Evolutionary conservation across 441 rosid genomes (phyloP).

Genomic region (Eruca vesicaria): DNA sequence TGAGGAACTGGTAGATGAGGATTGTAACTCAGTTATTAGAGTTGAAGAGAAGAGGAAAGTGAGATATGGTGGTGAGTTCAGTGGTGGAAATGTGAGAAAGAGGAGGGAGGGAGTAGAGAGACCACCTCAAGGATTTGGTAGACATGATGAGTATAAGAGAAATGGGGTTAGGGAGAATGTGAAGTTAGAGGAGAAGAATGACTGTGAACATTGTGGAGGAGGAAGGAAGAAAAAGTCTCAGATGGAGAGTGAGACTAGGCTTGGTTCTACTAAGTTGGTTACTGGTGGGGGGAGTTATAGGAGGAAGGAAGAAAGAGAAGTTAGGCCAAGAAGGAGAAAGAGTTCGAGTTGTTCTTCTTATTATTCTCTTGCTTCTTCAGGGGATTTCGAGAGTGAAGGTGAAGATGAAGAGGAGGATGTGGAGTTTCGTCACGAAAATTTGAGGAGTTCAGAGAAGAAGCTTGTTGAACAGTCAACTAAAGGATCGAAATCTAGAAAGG

Average conservation of each 20-base stretch:
- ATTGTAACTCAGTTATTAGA: slow-evolving; percentile 40
- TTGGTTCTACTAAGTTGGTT: slow-evolving; percentile 16
- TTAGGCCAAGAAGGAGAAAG: slow-evolving; percentile 39
- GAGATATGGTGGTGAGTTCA: slow-evolving; percentile 32
- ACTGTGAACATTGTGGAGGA: slow-evolving; percentile 17
- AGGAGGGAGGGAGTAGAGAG: neutral
- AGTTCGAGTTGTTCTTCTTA: slow-evolving; percentile 76
- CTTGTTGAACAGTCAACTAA: slow-evolving; percentile 46
- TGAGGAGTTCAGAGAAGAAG: slow-evolving; percentile 73
- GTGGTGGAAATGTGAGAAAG: slow-evolving; percentile 37
- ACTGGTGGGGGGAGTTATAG: neutral
- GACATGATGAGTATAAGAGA: slow-evolving; percentile 9
- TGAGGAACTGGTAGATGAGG: slow-evolving; percentile 58
- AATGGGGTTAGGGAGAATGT: slow-evolving; percentile 9
- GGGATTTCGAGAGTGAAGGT: slow-evolving; percentile 55
- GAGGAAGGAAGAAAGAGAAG: slow-evolving; percentile 40
- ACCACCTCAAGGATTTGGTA: slow-evolving; percentile 10
- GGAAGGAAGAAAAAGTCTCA: slow-evolving; percentile 3
- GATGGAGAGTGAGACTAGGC: slow-evolving; percentile 14
- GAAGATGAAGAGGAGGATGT: slow-evolving; percentile 46
- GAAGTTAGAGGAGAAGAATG: slow-evolving; percentile 20
- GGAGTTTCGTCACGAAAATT: slow-evolving; percentile 30
- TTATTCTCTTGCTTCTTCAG: slow-evolving; percentile 67
- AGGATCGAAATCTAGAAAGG: slow-evolving; percentile 44
- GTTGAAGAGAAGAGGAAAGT: slow-evolving; percentile 42